These are phyloP conservation scores for Ulvella scutata DNA, from an alignment of 139 green algal genomes.

Conservation along the genomic window DNA sequence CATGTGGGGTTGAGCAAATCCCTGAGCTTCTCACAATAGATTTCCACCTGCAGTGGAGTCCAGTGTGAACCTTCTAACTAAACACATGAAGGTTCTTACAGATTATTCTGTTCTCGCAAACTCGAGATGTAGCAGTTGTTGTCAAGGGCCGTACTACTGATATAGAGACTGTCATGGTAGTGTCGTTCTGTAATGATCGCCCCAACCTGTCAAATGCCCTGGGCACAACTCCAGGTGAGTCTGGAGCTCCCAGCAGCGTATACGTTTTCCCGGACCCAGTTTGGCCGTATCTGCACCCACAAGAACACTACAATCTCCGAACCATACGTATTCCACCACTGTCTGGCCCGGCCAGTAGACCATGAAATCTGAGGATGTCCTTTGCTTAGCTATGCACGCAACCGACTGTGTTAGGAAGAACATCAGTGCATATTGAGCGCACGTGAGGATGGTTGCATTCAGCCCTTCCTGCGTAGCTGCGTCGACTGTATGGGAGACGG, in stretches of 20 bases:
- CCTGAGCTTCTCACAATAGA: constrained; percentile 1
- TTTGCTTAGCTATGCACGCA: background rate
- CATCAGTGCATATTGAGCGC: background rate
- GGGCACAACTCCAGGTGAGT: background rate
- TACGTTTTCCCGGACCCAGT: background rate
- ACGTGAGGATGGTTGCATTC: background rate
- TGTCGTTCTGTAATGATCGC: background rate
- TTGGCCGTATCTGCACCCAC: background rate
- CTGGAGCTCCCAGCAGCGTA: background rate
- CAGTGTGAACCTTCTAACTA: too few species aligned
- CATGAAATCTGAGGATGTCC: background rate
- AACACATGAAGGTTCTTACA: too few species aligned
- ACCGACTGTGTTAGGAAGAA: background rate
- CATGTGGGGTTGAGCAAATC: background rate
- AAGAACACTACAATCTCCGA: background rate
- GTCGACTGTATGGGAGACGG: background rate
- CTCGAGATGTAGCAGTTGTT: background rate
- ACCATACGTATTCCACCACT: background rate
- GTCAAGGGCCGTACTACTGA: background rate
- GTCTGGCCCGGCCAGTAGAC: background rate
- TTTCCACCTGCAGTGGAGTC: background rate
- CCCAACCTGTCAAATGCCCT: background rate
- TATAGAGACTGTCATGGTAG: background rate
- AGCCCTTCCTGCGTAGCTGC: background rate
- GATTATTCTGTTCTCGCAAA: too few species aligned